Evolutionary conservation across 768 basidiomycete genomes (phyloP).

Genomic region (Pleurotus tuoliensis): DNA sequence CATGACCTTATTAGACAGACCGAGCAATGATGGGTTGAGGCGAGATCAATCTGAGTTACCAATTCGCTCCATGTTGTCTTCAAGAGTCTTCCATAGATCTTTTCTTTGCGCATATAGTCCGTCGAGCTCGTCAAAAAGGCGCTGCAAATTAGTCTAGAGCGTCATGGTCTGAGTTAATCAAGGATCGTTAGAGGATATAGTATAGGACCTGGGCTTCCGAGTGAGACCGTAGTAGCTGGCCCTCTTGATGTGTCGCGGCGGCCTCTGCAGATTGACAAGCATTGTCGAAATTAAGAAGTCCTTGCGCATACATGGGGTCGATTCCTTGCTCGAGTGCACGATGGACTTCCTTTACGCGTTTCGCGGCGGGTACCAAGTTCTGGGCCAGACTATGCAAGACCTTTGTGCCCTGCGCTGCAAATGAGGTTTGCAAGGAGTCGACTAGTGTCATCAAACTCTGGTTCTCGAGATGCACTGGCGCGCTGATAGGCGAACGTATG

Average conservation of each 20-base stretch:
- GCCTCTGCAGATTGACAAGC: conserved; percentile 52
- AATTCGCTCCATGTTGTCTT: conserved; percentile 23
- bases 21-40: not conserved
- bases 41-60: not conserved
- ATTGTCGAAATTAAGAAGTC: conserved; percentile 50
- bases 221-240: conserved; percentile 35
- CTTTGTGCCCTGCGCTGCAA: conserved; percentile 32
- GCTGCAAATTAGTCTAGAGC: conserved; percentile 37
- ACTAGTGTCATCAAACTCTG: conserved; percentile 31
- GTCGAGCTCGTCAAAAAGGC: conserved; percentile 41
- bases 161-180: conserved; percentile 3
- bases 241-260: conserved; percentile 37
- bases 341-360: conserved; percentile 41
- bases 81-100: conserved; percentile 50
- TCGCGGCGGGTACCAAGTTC: conserved; percentile 42
- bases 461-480: conserved; percentile 21
- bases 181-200: not conserved
- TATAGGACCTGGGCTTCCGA: conserved; percentile 38
- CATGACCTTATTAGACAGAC: conserved; percentile 7
- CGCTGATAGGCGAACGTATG: not conserved
- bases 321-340: conserved; percentile 31
- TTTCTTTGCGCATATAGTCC: conserved; percentile 46
- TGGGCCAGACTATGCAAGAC: conserved; percentile 38
- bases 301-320: conserved; percentile 34
- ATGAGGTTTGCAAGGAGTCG: conserved; percentile 39